These are phyloP conservation scores for Kwoniella sp. DNA, from an alignment of 768 basidiomycete species.

Conservation along the genomic window DNA sequence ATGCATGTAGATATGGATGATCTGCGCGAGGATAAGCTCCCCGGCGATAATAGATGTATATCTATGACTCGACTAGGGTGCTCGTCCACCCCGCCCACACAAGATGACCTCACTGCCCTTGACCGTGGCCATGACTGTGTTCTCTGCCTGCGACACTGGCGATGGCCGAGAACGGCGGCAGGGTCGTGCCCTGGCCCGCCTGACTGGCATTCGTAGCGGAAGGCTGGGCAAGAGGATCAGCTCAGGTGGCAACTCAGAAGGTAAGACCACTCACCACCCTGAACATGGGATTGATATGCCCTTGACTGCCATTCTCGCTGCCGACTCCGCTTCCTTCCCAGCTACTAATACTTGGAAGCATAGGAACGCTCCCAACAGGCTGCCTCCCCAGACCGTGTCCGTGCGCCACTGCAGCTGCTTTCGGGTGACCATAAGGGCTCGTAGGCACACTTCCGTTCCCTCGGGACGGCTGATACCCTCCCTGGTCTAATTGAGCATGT, in stretches of 20 bases:
- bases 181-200: constrained; percentile 27
- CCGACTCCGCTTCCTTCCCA: constrained; percentile 19
- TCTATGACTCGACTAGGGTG: constrained; percentile 16
- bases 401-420: constrained; percentile 38
- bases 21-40: neutral
- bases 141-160: constrained; percentile 46
- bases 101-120: too few species aligned
- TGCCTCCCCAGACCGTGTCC: constrained; percentile 40
- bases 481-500: constrained; percentile 10
- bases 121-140: too few species aligned
- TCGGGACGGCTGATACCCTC: neutral
- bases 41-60: neutral
- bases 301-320: neutral
- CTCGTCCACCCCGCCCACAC: constrained; percentile 19
- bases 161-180: constrained; percentile 50
- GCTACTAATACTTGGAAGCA: constrained; percentile 38
- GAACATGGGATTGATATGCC: constrained; percentile 46
- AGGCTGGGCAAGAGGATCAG: too few species aligned
- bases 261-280: constrained; percentile 35
- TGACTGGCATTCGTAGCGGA: too few species aligned
- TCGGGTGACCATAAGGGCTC: constrained; percentile 48
- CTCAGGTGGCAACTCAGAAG: neutral
- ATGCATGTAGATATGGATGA: too few species aligned
- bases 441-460: constrained; percentile 41
- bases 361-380: constrained; percentile 11